Base-by-base conservation (phyloP, 2,329 filamentous ascomycete species). In the Arthrobotrys pseudoclavata region DNA sequence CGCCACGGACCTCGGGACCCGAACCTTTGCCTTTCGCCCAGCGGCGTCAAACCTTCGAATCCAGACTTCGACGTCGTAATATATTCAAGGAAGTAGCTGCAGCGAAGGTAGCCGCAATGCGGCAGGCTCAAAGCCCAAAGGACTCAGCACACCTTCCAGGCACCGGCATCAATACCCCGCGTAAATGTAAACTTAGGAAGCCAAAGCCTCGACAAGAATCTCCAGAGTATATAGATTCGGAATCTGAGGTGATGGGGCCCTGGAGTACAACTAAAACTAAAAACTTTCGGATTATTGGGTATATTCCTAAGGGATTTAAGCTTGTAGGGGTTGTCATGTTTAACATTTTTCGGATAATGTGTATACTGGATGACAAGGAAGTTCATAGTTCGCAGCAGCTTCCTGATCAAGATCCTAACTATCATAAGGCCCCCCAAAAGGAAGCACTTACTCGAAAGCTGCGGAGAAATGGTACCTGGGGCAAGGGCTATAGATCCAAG, bases 291-390 rank as follows among this genome's bases (percentile, higher is more conserved):
- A 22, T 37, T 15, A 15, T 15, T 40, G 13, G 13, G 12, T 40
- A 40, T 40, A 42, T 60, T 18, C 5, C 20, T 20, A 60, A 18
- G 4, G 55, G 55, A 1, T 1, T 60, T 18, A 60, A 60, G 12
- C 13, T 60, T 15, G 15, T 26, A 2, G 55, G 31, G 12, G 12
- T 60, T 26, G 20, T 60, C 26, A 12, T 12, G 10, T 60, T 22
- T 40, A 60, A 60, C 12, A 40, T 60, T 42, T 60, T 60, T 26
- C 55, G 55, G 20, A 24, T 60, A 26, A 60, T 60, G 18, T 60
- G 55, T 9, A 60, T 60, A 13, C 9, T 60, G 26, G 55, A 60
- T 5, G 20, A 60, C 3, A 12, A 13, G 40, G 26, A 34, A 4
- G 1, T 12, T 24, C 20, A 24, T n/a, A 24, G 7, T 15, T 20